Conservation (phyloP, 192 early-diverging fungal species). For the Coemansia sp. region DNA sequence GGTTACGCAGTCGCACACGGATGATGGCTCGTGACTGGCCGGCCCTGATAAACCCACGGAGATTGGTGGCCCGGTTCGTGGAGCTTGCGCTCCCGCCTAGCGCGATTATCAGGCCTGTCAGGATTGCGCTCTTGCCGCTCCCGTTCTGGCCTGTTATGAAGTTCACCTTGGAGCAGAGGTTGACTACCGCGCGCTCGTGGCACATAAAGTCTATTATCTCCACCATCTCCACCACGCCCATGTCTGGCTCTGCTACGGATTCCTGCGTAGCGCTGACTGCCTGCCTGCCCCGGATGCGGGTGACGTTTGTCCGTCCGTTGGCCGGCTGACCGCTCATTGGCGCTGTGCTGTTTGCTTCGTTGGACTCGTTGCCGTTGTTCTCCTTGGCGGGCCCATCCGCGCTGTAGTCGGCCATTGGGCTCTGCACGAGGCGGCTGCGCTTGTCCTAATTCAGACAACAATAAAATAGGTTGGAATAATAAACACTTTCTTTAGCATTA, state of each 20-base stretch:
- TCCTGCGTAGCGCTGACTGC: not conserved
- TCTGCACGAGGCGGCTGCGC: constrained; percentile 11
- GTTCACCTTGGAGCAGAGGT: constrained; percentile 86
- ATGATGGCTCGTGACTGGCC: constrained; percentile 70
- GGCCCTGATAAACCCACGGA: constrained; percentile 81
- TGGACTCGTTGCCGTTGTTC: not conserved
- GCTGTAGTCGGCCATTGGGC: not conserved
- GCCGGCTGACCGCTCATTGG: not conserved
- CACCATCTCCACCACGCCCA: constrained; percentile 79
- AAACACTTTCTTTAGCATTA: not conserved
- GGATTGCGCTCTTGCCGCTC: constrained; percentile 94
- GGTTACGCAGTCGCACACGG: constrained; percentile 74
- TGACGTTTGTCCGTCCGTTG: constrained; percentile 29
- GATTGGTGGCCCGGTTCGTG: constrained; percentile 81
- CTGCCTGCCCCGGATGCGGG: constrained; percentile 26
- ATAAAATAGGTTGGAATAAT: not conserved
- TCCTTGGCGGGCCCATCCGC: not conserved
- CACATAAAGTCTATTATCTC: constrained; percentile 95
- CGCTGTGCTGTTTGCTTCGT: constrained; percentile 1
- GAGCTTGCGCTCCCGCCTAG: constrained; percentile 85
- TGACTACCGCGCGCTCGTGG: constrained; percentile 76
- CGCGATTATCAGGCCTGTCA: constrained; percentile 88
- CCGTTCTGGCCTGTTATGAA: constrained; percentile 98
- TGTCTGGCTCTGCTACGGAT: constrained; percentile 35
- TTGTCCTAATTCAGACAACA: constrained; percentile 20